Conservation (phyloP, 179 eudicot species). For the Silene coronaria region DNA sequence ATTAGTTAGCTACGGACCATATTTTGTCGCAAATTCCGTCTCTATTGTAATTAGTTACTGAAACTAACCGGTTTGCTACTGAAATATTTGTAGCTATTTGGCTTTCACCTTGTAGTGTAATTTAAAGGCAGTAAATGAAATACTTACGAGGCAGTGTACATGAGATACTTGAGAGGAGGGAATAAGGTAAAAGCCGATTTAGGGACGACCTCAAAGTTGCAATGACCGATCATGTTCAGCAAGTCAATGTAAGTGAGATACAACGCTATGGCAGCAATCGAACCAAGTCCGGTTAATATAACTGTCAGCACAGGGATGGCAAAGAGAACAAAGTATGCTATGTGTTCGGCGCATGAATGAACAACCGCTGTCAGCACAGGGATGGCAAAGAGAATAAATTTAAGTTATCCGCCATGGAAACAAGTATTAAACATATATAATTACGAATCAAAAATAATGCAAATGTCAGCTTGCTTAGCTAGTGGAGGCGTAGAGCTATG, state of each 20-base stretch:
- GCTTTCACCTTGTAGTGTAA: no score
- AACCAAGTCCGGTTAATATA: conserved; percentile 10
- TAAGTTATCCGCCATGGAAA: neutral
- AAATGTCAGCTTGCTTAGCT: no score
- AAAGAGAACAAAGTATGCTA: conserved; percentile 31
- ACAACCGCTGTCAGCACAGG: conserved; percentile 36
- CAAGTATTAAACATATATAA: no score
- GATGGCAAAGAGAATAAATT: no score
- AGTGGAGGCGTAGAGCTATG: no score
- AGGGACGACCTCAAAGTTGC: conserved; percentile 46
- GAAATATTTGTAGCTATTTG: no score
- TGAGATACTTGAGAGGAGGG: conserved; percentile 46
- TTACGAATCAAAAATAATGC: no score
- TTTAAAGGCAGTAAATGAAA: neutral
- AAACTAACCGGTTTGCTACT: no score
- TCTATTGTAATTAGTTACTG: no score
- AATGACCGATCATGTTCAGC: conserved; percentile 50
- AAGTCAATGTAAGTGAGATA: conserved; percentile 38
- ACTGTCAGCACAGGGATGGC: conserved; percentile 30
- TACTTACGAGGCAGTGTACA: conserved; percentile 52
- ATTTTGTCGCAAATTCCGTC: no score
- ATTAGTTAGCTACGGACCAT: no score
- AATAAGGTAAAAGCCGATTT: conserved; percentile 29
- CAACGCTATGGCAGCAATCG: conserved; percentile 2
- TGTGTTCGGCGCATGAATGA: conserved; percentile 44